Percentiles rank a stretch among this genome's conserved stretches.
phyloP scores from a whole-genome alignment of 257 asterid species.

The Gentiana macrophylla region DNA sequence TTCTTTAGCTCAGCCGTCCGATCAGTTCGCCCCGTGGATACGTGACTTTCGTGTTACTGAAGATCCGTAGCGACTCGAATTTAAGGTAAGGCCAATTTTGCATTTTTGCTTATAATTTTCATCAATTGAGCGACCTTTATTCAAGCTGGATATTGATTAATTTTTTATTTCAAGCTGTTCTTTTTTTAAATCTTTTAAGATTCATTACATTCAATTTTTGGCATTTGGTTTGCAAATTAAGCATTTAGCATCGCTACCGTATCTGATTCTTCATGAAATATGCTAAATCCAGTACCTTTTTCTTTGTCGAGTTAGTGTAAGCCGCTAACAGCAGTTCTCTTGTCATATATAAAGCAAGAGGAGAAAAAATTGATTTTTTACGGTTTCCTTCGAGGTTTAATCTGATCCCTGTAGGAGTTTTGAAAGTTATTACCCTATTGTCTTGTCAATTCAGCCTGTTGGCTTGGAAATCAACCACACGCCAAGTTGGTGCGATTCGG shows the following conservation, averaged over 20 bases:
- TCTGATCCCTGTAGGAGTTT: too few relatives aligned
- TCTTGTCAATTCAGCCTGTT: too few relatives aligned
- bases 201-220: neutral
- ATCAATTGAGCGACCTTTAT: neutral
- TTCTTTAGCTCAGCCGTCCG: slow-evolving; percentile 21
- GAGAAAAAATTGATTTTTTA: too few relatives aligned
- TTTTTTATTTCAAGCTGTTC: neutral
- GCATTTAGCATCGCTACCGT: neutral
- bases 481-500: too few relatives aligned
- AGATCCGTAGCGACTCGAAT: slow-evolving; percentile 22
- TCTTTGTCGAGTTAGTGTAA: too few relatives aligned
- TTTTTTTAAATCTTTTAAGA: neutral
- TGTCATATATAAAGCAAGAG: too few relatives aligned
- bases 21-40: slow-evolving; percentile 27
- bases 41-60: slow-evolving; percentile 31
- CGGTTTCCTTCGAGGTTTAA: too few relatives aligned
- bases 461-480: too few relatives aligned
- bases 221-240: neutral
- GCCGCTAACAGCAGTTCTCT: too few relatives aligned
- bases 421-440: too few relatives aligned
- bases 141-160: neutral
- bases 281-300: too few relatives aligned
- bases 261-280: too few relatives aligned
- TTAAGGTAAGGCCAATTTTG: neutral
- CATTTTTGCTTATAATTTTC: neutral